phyloP scores from a whole-genome alignment of 78 protist genomes.

The Monocercomonoides exilis region DNA sequence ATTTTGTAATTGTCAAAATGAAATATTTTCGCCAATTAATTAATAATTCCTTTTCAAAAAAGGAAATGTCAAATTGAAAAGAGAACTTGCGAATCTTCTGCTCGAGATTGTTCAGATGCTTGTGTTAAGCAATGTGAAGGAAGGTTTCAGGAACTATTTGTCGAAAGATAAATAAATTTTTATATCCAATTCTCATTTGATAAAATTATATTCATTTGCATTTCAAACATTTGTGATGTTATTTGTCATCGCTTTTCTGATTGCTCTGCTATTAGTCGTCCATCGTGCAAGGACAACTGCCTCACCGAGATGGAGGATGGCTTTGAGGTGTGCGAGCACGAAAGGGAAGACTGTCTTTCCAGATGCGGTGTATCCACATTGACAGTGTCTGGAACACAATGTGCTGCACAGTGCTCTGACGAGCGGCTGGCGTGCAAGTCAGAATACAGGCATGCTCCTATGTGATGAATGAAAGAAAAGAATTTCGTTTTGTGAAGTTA shows the following conservation, averaged over 20 bases:
- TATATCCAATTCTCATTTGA: too few species aligned
- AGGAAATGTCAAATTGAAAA: not conserved
- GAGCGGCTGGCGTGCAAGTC: not conserved
- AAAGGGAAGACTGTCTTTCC: not conserved
- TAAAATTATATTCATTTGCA: too few species aligned
- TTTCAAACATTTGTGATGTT: too few species aligned
- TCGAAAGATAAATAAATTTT: too few species aligned
- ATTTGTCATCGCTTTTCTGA: too few species aligned
- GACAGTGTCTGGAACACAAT: not conserved
- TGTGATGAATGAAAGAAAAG: too few species aligned
- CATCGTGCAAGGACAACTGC: not conserved
- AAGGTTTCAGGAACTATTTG: not conserved
- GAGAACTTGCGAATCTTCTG: not conserved
- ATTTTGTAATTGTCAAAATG: too few species aligned
- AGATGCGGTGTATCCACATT: not conserved
- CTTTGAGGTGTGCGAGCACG: not conserved
- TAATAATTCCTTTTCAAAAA: too few species aligned
- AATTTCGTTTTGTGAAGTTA: too few species aligned
- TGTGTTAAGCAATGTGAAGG: not conserved
- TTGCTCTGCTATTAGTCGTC: not conserved
- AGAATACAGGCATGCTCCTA: too few species aligned
- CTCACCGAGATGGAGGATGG: not conserved
- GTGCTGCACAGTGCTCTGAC: not conserved
- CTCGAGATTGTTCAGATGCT: not conserved
- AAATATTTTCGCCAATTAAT: too few species aligned